phyloP scores from a whole-genome alignment of 345 rosid species.

The Rubroshorea leprosula region DNA sequence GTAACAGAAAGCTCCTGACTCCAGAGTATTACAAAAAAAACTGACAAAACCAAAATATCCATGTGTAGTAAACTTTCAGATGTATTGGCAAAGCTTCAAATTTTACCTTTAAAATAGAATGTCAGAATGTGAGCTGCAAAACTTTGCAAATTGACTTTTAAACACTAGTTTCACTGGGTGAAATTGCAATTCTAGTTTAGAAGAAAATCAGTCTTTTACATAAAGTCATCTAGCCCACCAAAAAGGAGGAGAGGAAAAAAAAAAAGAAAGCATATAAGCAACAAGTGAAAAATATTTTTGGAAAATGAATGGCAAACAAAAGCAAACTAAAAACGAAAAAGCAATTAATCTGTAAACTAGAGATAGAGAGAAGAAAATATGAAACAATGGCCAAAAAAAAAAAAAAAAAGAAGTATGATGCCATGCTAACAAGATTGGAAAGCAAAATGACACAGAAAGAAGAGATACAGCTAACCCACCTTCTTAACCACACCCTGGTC shows the following conservation, averaged over 20 bases:
- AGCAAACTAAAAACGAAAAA: neutral
- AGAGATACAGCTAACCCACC: constrained; percentile 33
- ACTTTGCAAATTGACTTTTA: no score
- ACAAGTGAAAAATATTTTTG: neutral
- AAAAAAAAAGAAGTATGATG: neutral
- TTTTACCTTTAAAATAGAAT: no score
- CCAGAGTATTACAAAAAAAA: no score
- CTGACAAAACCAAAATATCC: no score
- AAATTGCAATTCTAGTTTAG: no score
- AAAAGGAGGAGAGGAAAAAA: neutral
- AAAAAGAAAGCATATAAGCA: neutral
- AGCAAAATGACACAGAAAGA: neutral
- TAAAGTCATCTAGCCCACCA: neutral
- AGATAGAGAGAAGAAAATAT: neutral
- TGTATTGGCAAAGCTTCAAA: no score
- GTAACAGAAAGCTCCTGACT: no score
- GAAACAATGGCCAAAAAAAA: neutral
- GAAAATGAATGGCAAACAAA: neutral
- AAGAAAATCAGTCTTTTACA: neutral
- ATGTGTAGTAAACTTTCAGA: no score
- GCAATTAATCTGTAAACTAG: neutral
- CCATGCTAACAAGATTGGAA: constrained; percentile 2
- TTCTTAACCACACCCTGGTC: constrained; percentile 38
- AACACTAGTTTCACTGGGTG: no score
- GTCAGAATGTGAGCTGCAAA: no score